Evolutionary conservation across 202 grass and related monocot species (phyloP).

Genomic region (Dendrocalamus latiflorus): DNA sequence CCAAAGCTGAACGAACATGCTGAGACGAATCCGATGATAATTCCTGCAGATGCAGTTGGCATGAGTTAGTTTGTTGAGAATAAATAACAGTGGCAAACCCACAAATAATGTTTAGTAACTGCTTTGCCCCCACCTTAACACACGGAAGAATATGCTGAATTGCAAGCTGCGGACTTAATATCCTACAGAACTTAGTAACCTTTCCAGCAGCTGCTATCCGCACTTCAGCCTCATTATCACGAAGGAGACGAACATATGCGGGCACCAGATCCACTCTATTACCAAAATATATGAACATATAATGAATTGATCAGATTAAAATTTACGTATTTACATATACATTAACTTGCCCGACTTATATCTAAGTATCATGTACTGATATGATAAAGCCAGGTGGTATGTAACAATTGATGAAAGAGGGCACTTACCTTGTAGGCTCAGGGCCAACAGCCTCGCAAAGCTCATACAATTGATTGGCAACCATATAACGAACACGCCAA

Average conservation of each 20-base stretch:
- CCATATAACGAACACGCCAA: slow-evolving; percentile 98
- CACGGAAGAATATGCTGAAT: slow-evolving; percentile 92
- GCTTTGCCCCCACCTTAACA: slow-evolving; percentile 52
- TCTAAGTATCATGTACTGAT: background rate
- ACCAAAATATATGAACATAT: slow-evolving; percentile 2
- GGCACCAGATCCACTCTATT: slow-evolving; percentile 70
- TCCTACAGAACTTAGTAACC: slow-evolving; percentile 89
- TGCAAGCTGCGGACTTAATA: slow-evolving; percentile 70
- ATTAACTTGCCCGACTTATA: background rate
- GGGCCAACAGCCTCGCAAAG: slow-evolving; percentile 87
- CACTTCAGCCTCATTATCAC: slow-evolving; percentile 98
- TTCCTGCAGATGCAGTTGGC: slow-evolving; percentile 43
- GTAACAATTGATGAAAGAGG: background rate
- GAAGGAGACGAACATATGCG: slow-evolving; percentile 89
- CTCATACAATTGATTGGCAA: slow-evolving; percentile 92
- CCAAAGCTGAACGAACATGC: slow-evolving; percentile 97
- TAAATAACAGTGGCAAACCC: background rate
- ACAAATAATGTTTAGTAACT: background rate
- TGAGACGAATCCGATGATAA: slow-evolving; percentile 91
- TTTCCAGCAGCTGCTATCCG: slow-evolving; percentile 95
- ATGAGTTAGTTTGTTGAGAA: background rate
- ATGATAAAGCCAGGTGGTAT: background rate
- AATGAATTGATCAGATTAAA: slow-evolving; percentile 5
- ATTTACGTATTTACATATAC: background rate
- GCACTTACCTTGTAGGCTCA: slow-evolving; percentile 69